Conservation (phyloP, 495 filamentous ascomycete species). For the Bacidia rubella region DNA sequence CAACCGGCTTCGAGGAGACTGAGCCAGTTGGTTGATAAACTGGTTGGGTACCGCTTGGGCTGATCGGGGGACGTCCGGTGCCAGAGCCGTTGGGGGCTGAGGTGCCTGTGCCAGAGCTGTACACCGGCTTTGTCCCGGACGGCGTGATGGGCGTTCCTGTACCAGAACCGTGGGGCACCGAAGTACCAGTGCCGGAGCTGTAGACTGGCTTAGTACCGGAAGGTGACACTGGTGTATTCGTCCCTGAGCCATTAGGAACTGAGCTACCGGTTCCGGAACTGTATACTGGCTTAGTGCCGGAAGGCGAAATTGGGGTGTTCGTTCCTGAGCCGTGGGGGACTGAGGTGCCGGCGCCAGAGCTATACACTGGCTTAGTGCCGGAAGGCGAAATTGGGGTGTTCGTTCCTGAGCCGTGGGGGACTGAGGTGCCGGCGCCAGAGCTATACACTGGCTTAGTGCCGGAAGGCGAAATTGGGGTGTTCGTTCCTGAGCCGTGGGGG, state of each 20-base stretch:
- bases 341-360: neutral
- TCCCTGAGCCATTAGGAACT: neutral
- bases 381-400: neutral
- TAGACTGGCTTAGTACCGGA: neutral
- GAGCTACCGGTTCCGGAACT: neutral
- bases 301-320: neutral
- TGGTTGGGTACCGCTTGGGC: neutral
- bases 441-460: neutral
- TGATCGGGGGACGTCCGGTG: neutral
- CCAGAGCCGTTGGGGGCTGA: neutral
- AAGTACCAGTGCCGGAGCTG: neutral
- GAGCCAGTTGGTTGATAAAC: neutral
- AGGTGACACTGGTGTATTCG: neutral
- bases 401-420: neutral
- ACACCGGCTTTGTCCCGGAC: neutral
- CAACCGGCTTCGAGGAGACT: neutral
- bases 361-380: neutral
- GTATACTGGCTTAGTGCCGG: neutral
- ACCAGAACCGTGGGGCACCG: neutral
- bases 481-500: neutral
- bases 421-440: neutral
- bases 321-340: neutral
- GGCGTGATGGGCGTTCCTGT: slow-evolving; percentile 1
- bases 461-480: neutral
- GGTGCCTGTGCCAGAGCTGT: slow-evolving; percentile 1